Evolutionary conservation across 345 rosid genomes (phyloP).

Genomic region (Odontarrhena argentea): DNA sequence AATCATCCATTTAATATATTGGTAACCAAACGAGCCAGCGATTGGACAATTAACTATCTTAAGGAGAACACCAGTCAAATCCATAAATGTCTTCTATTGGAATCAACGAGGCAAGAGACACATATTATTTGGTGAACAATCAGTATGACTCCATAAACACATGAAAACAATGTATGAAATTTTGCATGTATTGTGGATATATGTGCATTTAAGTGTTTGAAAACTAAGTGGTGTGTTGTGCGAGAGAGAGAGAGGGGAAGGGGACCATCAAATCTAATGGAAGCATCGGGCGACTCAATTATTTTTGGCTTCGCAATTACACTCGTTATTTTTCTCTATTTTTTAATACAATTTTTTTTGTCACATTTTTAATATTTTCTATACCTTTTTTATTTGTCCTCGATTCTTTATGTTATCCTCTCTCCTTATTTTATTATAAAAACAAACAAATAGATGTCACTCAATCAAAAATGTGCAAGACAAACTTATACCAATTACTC

Average conservation of each 20-base stretch:
- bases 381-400: neutral
- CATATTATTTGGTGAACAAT: constrained; percentile 17
- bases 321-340: neutral
- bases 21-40: too few relatives aligned
- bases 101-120: constrained; percentile 16
- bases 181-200: constrained; percentile 5
- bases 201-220: neutral
- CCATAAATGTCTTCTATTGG: neutral
- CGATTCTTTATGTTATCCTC: neutral
- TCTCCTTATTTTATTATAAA: neutral
- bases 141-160: constrained; percentile 9
- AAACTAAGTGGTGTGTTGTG: constrained; percentile 16
- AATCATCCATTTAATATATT: too few relatives aligned
- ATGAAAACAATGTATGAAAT: constrained; percentile 12
- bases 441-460: too few relatives aligned
- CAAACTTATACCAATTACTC: neutral
- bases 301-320: constrained; percentile 21
- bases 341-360: neutral
- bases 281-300: constrained; percentile 33
- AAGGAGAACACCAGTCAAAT: too few relatives aligned
- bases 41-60: too few relatives aligned
- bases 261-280: constrained; percentile 43
- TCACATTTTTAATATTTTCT: neutral
- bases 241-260: neutral
- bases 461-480: neutral